phyloP scores from a whole-genome alignment of 148 eudicot genomes.

The Vaccinium darrowii region DNA sequence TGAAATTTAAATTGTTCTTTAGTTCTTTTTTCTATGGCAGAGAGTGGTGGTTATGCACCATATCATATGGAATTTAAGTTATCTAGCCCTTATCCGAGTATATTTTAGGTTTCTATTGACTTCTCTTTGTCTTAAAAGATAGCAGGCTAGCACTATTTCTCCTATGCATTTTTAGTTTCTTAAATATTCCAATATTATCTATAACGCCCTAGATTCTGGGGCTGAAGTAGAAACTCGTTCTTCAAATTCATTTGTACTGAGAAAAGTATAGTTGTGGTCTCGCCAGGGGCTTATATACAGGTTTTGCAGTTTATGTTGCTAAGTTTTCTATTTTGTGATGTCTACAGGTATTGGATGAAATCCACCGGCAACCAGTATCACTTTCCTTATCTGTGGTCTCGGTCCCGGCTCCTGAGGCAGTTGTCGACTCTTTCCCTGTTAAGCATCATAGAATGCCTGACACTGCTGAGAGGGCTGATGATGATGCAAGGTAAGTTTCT shows the following conservation, averaged over 20 bases:
- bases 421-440: constrained; percentile 72
- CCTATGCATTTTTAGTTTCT: neutral
- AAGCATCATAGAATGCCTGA: constrained; percentile 42
- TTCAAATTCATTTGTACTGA: neutral
- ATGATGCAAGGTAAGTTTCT: constrained; percentile 60
- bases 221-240: neutral
- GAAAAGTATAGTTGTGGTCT: neutral
- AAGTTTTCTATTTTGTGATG: neutral
- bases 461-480: constrained; percentile 42
- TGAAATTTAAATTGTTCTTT: neutral
- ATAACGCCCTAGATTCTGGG: constrained; percentile 64
- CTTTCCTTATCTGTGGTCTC: constrained; percentile 66
- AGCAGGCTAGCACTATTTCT: neutral
- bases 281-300: neutral
- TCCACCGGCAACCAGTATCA: constrained; percentile 73
- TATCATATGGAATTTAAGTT: neutral
- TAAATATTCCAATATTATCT: neutral
- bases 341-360: constrained; percentile 76
- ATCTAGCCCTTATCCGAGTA: neutral
- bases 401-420: constrained; percentile 71
- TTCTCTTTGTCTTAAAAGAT: neutral
- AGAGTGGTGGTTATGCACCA: neutral
- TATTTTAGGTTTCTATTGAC: neutral
- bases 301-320: neutral
- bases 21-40: neutral